These are phyloP conservation scores for Physaria fendleri DNA, from an alignment of 345 rosid species.

Conservation along the genomic window DNA sequence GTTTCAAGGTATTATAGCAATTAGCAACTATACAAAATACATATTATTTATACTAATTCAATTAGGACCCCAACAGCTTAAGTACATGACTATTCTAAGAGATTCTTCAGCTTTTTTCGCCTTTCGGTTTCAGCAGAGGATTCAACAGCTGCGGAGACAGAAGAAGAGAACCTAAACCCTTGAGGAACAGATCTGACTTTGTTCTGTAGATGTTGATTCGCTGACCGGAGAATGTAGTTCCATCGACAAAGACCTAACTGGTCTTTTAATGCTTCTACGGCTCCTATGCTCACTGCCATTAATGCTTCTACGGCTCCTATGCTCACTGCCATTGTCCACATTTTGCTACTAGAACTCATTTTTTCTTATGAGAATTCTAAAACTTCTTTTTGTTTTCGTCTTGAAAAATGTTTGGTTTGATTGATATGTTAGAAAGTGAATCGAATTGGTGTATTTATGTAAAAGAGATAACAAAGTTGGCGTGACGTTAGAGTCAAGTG, in stretches of 20 bases:
- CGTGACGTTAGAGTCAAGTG: no score
- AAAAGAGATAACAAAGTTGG: no score
- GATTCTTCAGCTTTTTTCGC: constrained; percentile 59
- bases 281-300: no score
- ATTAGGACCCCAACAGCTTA: constrained; percentile 80
- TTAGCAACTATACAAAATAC: neutral
- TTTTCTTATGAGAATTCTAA: neutral
- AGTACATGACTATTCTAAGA: constrained; percentile 63
- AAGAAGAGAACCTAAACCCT: constrained; percentile 21
- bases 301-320: constrained; percentile 49
- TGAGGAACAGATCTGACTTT: constrained; percentile 32
- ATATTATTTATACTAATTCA: neutral
- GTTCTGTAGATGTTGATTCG: constrained; percentile 31
- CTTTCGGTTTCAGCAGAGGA: constrained; percentile 26
- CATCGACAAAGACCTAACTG: constrained; percentile 45
- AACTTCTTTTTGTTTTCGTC: no score
- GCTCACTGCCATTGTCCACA: constrained; percentile 46
- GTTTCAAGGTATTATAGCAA: no score
- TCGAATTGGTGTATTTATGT: no score
- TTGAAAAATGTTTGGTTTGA: no score
- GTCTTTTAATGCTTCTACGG: no score
- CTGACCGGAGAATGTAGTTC: constrained; percentile 37
- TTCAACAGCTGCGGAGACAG: constrained; percentile 15
- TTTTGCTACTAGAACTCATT: constrained; percentile 34
- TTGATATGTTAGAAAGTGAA: no score